phyloP scores from a whole-genome alignment of 371 early-diverging fungal genomes.

The Aphelidium insulamus region DNA sequence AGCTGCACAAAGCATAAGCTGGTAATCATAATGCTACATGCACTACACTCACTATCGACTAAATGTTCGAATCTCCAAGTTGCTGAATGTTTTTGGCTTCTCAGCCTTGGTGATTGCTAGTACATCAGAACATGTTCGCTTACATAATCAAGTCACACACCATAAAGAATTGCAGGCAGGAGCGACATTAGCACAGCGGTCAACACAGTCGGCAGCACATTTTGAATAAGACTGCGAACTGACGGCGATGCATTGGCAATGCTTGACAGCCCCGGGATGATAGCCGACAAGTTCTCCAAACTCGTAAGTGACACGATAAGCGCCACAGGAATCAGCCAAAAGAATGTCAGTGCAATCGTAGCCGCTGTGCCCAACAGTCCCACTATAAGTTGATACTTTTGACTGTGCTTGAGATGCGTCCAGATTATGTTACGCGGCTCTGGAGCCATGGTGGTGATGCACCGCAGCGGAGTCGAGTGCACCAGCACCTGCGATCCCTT shows the following conservation, averaged over 20 bases:
- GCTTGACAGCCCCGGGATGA: conserved; percentile 22
- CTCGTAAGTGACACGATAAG: conserved; percentile 43
- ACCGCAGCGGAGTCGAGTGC: conserved; percentile 41
- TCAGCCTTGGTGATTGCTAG: too few relatives aligned
- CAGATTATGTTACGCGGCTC: conserved; percentile 81
- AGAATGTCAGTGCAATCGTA: conserved; percentile 29
- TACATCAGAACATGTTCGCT: too few relatives aligned
- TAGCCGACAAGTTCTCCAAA: conserved; percentile 35
- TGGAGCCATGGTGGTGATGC: conserved; percentile 50
- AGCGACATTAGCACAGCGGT: conserved; percentile 41
- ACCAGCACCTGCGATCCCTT: too few relatives aligned
- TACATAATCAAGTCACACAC: conserved; percentile 24
- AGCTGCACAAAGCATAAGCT: too few relatives aligned
- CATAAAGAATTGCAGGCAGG: conserved; percentile 35
- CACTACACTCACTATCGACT: too few relatives aligned
- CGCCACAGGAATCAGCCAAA: conserved; percentile 41
- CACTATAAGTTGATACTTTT: conserved; percentile 14
- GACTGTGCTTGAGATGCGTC: conserved; percentile 47
- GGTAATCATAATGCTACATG: too few relatives aligned
- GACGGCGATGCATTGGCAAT: conserved; percentile 24
- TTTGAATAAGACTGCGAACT: conserved; percentile 26
- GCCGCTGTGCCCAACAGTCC: conserved; percentile 16
- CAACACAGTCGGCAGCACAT: conserved; percentile 32
- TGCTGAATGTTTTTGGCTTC: too few relatives aligned
- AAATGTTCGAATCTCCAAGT: too few relatives aligned